Evolutionary conservation across 2,329 filamentous ascomycete genomes (phyloP).

Genomic region (Colletotrichum spinosum): DNA sequence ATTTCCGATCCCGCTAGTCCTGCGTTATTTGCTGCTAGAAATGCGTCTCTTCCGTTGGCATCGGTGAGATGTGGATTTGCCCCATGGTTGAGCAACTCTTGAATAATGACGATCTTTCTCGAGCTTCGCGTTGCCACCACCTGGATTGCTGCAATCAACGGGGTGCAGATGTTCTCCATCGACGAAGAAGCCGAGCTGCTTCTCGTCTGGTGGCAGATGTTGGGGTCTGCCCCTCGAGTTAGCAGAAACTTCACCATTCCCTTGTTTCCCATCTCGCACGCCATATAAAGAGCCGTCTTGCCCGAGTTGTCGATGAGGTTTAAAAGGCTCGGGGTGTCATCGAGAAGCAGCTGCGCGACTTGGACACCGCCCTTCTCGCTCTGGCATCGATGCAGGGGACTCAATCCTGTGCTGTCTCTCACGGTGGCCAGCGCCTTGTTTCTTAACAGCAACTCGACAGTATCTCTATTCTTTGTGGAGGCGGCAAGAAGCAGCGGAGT

Average conservation of each 20-base stretch:
- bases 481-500: constrained; percentile 47
- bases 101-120: constrained; percentile 41
- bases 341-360: constrained; percentile 43
- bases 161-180: constrained; percentile 37
- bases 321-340: constrained; percentile 36
- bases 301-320: constrained; percentile 40
- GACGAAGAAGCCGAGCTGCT: not conserved
- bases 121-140: constrained; percentile 38
- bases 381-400: constrained; percentile 45
- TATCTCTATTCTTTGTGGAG: constrained; percentile 43
- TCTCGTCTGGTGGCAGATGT: constrained; percentile 40
- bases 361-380: constrained; percentile 39
- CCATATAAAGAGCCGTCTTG: constrained; percentile 46
- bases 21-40: constrained; percentile 32
- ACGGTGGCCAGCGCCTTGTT: constrained; percentile 42
- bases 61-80: constrained; percentile 40
- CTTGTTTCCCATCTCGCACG: constrained; percentile 45
- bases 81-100: constrained; percentile 39
- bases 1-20: constrained; percentile 33
- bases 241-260: constrained; percentile 44
- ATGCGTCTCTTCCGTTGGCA: constrained; percentile 29
- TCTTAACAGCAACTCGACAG: constrained; percentile 43
- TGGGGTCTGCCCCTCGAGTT: constrained; percentile 39
- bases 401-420: constrained; percentile 40
- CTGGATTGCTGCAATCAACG: constrained; percentile 44